Conservation (phyloP, 768 basidiomycete species). For the Tricholomella constricta region DNA sequence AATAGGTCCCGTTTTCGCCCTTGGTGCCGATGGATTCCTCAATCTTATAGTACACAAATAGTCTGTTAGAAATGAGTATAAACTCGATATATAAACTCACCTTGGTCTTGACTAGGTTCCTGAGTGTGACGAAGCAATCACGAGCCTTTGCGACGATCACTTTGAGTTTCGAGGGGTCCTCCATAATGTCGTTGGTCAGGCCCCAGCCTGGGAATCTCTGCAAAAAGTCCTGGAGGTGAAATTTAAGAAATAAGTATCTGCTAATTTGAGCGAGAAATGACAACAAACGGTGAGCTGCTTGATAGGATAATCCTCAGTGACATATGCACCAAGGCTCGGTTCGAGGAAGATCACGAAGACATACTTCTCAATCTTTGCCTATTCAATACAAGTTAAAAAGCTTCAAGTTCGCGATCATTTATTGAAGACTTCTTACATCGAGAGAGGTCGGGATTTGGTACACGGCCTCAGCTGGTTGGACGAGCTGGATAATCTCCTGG, state of each 20-base stretch:
- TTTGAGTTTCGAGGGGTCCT: neutral
- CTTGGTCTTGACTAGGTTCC: neutral
- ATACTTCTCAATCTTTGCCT: conserved; percentile 1
- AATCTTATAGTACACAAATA: too few species aligned
- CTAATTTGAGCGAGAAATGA: neutral
- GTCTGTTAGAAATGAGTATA: too few species aligned
- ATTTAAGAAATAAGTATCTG: neutral
- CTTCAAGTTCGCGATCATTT: too few species aligned
- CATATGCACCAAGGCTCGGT: neutral
- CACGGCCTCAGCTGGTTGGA: neutral
- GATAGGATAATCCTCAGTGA: too few species aligned
- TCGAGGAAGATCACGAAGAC: neutral
- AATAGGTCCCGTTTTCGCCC: too few species aligned
- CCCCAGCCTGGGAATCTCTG: neutral
- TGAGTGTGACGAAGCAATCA: neutral
- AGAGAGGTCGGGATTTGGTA: neutral
- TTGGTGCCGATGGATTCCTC: too few species aligned
- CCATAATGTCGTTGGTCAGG: neutral
- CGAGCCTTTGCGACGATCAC: neutral
- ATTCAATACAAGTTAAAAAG: neutral
- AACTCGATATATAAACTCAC: too few species aligned
- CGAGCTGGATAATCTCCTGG: neutral
- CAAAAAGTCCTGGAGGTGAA: neutral
- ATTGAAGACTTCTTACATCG: too few species aligned
- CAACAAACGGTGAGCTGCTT: neutral